These are phyloP conservation scores for Rhododendron griersonianum DNA, from an alignment of 148 eudicot genomes.

Conservation along the genomic window DNA sequence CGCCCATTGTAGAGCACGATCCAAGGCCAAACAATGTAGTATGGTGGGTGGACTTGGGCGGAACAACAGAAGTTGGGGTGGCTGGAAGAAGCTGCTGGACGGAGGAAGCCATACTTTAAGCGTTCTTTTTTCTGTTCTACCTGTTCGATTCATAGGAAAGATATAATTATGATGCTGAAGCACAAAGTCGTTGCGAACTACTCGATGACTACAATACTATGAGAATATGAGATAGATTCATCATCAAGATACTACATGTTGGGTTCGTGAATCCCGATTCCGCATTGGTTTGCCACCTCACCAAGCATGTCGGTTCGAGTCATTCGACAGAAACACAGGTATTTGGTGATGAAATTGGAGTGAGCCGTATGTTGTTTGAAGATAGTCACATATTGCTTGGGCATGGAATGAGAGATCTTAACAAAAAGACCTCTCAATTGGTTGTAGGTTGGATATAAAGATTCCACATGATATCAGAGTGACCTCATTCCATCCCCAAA, in stretches of 20 bases:
- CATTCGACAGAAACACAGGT: background rate
- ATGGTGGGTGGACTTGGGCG: conserved; percentile 6
- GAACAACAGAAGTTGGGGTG: conserved; percentile 1
- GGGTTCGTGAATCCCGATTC: background rate
- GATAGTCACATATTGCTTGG: background rate
- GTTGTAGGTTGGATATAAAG: no score
- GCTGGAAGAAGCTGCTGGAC: conserved; percentile 15
- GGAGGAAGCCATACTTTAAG: conserved; percentile 2
- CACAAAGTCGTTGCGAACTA: background rate
- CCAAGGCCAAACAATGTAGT: conserved; percentile 26
- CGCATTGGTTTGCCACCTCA: background rate
- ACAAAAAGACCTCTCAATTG: no score
- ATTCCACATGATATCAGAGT: no score
- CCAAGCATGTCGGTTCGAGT: background rate
- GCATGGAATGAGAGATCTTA: no score
- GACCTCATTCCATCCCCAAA: no score
- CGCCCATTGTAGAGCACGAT: conserved; percentile 55
- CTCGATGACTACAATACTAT: background rate
- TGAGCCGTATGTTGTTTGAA: background rate
- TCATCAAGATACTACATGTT: no score
- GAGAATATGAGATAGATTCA: background rate
- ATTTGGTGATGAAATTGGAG: background rate
- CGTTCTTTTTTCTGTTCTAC: background rate
- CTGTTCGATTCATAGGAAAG: background rate
- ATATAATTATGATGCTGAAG: background rate